Conservation (phyloP, 1,284 basidiomycete species). For the Puccinia triticina region DNA sequence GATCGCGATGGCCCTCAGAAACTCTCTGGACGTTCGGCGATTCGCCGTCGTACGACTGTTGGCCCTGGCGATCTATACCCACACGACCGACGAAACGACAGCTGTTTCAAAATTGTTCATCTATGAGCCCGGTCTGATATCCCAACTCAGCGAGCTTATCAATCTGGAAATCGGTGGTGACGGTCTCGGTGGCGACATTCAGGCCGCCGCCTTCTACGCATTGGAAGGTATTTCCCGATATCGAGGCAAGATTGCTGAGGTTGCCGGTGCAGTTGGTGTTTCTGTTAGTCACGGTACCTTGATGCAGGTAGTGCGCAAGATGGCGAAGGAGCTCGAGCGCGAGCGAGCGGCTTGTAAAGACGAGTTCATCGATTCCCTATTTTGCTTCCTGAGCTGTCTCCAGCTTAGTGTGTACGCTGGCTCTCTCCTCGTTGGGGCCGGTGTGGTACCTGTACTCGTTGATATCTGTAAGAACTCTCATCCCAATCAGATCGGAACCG, state of each 20-base stretch:
- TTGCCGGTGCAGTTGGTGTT: slow-evolving; percentile 86
- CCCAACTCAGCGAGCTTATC: slow-evolving; percentile 84
- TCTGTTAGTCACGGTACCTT: slow-evolving; percentile 94
- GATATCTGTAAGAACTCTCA: slow-evolving; percentile 80
- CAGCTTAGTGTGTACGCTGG: slow-evolving; percentile 80
- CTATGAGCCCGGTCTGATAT: slow-evolving; percentile 88
- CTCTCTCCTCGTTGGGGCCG: slow-evolving; percentile 95
- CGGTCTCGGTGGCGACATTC: slow-evolving; percentile 69
- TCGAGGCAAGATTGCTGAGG: slow-evolving; percentile 78
- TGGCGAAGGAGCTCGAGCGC: slow-evolving; percentile 69
- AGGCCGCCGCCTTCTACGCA: slow-evolving; percentile 81
- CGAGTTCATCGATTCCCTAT: slow-evolving; percentile 80
- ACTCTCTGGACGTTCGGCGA: slow-evolving; percentile 72
- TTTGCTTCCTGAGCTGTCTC: slow-evolving; percentile 85
- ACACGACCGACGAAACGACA: slow-evolving; percentile 69
- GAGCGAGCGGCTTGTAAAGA: slow-evolving; percentile 52
- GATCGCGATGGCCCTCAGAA: slow-evolving; percentile 70
- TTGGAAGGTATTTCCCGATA: slow-evolving; percentile 88
- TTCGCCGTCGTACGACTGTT: slow-evolving; percentile 80
- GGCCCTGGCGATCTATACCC: slow-evolving; percentile 77
- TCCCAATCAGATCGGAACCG: slow-evolving; percentile 68
- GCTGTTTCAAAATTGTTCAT: slow-evolving; percentile 82
- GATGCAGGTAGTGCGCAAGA: slow-evolving; percentile 81
- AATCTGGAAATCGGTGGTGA: slow-evolving; percentile 68
- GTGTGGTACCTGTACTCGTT: slow-evolving; percentile 83